Conservation (phyloP, 1,284 basidiomycete genomes). For the Ganoderma lucidum region DNA sequence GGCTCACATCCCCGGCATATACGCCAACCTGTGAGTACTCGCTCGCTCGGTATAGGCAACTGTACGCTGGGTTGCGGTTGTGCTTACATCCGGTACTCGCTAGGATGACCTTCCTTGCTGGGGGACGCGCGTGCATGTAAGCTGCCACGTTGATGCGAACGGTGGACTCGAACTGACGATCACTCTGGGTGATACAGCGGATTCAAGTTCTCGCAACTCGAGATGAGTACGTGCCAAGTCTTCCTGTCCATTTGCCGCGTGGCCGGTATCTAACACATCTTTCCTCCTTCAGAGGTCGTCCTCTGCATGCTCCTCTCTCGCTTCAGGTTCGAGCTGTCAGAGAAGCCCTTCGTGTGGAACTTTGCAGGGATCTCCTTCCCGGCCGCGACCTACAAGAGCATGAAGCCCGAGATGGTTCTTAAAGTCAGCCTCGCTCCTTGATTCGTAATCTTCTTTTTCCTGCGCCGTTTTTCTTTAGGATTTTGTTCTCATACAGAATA, state of each 20-base stretch:
- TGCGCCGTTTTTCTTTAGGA: not conserved
- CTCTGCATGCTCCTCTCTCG: slow-evolving; percentile 22
- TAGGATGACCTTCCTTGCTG: slow-evolving; percentile 46
- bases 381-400: slow-evolving; percentile 22
- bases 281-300: slow-evolving; percentile 22
- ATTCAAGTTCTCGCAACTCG: slow-evolving; percentile 27
- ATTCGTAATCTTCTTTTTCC: not conserved
- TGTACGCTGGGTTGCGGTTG: too few species aligned
- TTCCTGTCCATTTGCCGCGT: not conserved
- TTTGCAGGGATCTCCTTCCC: slow-evolving; percentile 31
- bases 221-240: slow-evolving; percentile 20
- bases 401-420: slow-evolving; percentile 31
- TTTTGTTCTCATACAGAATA: too few species aligned
- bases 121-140: slow-evolving; percentile 43
- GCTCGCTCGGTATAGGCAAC: not conserved
- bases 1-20: slow-evolving; percentile 36
- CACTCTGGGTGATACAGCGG: slow-evolving; percentile 12
- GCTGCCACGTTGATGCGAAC: not conserved
- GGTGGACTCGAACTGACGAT: not conserved
- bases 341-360: slow-evolving; percentile 35
- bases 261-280: not conserved
- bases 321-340: slow-evolving; percentile 27
- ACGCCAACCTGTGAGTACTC: slow-evolving; percentile 32
- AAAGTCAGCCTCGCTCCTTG: slow-evolving; percentile 14
- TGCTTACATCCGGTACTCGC: not conserved